Evolutionary conservation across 139 green algal species (phyloP).

Genomic region (Closterium sp.): DNA sequence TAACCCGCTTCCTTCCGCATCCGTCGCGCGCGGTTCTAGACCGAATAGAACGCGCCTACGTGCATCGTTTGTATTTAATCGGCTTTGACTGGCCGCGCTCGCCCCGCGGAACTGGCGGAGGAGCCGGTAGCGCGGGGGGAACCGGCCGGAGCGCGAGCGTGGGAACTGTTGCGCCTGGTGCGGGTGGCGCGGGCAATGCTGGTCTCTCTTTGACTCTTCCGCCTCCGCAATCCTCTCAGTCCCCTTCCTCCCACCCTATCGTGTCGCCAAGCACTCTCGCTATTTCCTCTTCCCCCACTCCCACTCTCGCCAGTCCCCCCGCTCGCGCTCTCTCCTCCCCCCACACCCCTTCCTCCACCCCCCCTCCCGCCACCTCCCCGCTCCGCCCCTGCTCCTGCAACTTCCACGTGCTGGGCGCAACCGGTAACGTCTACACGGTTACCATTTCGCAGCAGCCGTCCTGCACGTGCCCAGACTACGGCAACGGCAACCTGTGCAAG

Average conservation of each 20-base stretch:
- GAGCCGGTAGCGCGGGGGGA: no score
- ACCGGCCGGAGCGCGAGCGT: neutral
- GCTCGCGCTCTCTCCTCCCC: neutral
- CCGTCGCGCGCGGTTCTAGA: neutral
- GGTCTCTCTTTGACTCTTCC: neutral
- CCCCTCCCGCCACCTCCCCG: neutral
- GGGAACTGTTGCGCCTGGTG: neutral
- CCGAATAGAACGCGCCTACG: slow-evolving; percentile 13
- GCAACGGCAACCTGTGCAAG: slow-evolving; percentile 70
- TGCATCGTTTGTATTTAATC: slow-evolving; percentile 23
- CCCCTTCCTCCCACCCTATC: neutral
- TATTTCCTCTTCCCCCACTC: neutral
- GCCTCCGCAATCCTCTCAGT: neutral
- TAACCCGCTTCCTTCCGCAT: neutral
- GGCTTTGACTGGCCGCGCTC: neutral
- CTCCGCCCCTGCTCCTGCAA: slow-evolving; percentile 1
- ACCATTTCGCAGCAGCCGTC: neutral
- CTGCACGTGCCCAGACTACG: slow-evolving; percentile 68
- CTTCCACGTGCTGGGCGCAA: slow-evolving; percentile 18
- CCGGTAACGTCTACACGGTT: slow-evolving; percentile 35
- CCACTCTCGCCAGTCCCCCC: neutral
- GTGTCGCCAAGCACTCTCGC: neutral
- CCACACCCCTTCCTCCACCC: neutral
- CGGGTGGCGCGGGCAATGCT: neutral
- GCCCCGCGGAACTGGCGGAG: neutral